Percentiles rank a stretch among this genome's conserved stretches.
These are phyloP conservation scores for Luzula sylvatica DNA, from an alignment of 176 grass and related monocot species.

Conservation along the genomic window DNA sequence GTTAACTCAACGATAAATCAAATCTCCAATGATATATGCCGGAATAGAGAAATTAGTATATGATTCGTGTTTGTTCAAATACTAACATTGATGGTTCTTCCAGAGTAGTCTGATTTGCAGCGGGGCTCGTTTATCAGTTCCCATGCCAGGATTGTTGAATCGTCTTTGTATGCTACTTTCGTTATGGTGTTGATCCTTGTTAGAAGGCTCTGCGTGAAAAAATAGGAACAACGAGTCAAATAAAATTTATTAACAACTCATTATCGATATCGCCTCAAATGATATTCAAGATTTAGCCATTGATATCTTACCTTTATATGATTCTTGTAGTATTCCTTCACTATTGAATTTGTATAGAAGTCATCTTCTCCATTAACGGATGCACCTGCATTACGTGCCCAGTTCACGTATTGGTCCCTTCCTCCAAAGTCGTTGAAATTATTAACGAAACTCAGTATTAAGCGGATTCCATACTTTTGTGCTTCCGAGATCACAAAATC, in stretches of 20 bases:
- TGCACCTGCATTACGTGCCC: slow-evolving; percentile 28
- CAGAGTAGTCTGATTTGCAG: slow-evolving; percentile 40
- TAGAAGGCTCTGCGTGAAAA: slow-evolving; percentile 26
- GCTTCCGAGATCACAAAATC: slow-evolving; percentile 35
- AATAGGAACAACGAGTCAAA: not conserved
- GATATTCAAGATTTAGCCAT: not conserved
- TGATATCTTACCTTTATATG: slow-evolving; percentile 21
- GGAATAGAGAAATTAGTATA: too few species aligned
- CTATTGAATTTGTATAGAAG: slow-evolving; percentile 38
- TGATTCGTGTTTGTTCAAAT: too few species aligned
- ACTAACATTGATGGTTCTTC: slow-evolving; percentile 30
- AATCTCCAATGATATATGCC: too few species aligned
- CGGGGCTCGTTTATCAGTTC: slow-evolving; percentile 52
- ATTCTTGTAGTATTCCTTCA: slow-evolving; percentile 47
- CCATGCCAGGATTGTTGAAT: slow-evolving; percentile 45
- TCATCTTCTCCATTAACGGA: slow-evolving; percentile 21
- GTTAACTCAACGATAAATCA: too few species aligned
- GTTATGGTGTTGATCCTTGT: slow-evolving; percentile 36
- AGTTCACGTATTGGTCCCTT: slow-evolving; percentile 30
- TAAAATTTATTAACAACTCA: not conserved
- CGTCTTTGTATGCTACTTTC: slow-evolving; percentile 31
- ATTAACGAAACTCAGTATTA: slow-evolving; percentile 41
- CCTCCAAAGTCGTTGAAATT: slow-evolving; percentile 28
- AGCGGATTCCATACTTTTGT: slow-evolving; percentile 13
- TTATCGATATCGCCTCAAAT: too few species aligned